These are phyloP conservation scores for Hypoxylon sp. DNA, from an alignment of 2,329 filamentous ascomycete species.

Conservation along the genomic window DNA sequence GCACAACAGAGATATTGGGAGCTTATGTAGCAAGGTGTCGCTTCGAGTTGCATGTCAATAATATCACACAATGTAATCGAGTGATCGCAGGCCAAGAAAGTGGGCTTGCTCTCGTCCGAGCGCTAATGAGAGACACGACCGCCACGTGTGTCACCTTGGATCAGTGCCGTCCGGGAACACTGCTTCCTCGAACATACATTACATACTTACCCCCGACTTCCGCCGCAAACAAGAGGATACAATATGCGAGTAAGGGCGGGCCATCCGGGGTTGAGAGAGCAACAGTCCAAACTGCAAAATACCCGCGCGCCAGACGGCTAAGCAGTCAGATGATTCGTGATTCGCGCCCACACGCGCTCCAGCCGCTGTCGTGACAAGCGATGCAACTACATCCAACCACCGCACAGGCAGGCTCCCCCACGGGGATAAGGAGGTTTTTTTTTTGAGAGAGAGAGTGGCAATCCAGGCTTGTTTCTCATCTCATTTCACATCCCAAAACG, in stretches of 20 bases:
- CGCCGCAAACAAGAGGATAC: constrained; percentile 29
- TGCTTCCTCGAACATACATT: not conserved
- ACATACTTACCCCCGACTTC: constrained; percentile 15
- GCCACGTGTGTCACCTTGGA: constrained; percentile 27
- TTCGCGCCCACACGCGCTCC: constrained; percentile 49
- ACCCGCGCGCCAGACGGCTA: constrained; percentile 52
- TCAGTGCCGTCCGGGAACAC: constrained; percentile 4
- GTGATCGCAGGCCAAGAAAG: constrained; percentile 33
- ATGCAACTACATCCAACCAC: constrained; percentile 36
- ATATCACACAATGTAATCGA: constrained; percentile 10
- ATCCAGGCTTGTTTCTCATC: constrained; percentile 9
- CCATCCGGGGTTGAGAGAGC: not conserved
- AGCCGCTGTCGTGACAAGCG: constrained; percentile 39
- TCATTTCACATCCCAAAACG: constrained; percentile 28
- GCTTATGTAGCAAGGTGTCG: constrained; percentile 20
- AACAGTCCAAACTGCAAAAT: constrained; percentile 22
- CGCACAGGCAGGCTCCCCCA: constrained; percentile 17
- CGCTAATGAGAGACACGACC: constrained; percentile 15
- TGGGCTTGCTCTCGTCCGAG: constrained; percentile 22
- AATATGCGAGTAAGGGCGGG: constrained; percentile 20
- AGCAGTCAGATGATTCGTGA: constrained; percentile 35
- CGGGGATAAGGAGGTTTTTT: constrained; percentile 29
- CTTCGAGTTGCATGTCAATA: constrained; percentile 33
- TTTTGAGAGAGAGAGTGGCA: constrained; percentile 11
- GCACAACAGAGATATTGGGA: constrained; percentile 36